Base-by-base conservation (phyloP, 164 flowering plant species). In the Santalum album region DNA sequence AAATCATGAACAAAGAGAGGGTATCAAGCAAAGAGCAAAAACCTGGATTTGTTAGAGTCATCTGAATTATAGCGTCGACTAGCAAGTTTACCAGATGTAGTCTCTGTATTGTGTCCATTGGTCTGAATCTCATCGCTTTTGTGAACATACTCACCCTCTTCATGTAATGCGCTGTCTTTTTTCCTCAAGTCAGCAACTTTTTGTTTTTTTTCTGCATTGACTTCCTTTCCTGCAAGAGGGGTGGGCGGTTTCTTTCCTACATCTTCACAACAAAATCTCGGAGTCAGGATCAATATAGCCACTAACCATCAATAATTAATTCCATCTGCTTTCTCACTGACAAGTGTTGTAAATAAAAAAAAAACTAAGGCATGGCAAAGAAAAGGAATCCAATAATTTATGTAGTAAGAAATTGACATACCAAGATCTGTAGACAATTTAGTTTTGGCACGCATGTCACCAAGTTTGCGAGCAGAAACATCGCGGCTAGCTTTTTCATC, bases 31-130 rank as follows among this genome's bases (percentile, higher is more conserved):
- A 56, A 56, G 9, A 54, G 44, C 24, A 29, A 24, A 62, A 60
- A 87, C 96, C 89, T 80, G 62, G 85, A 75, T 71, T 67, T 74
- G 61, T 57, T 58, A 9, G 71, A 54, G 60, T 62, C 51, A 63
- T 71, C 77, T 40, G 77, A 58, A 52, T 56, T 36, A 29, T 62
- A 39, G 11, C 45, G 43, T 14, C 56, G 58, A 43, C 53, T 64
- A 50, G 63, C 51, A 55, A 39, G 26, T 61, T 64, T 70, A 14
- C 34, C 58, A 34, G 57, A 47, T 65, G 64, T 67, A 16, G 29
- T 54, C 51, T 68, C 65, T 21, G 17, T 52, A 17, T 21, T 73
- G 62, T 69, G 58, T 18, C 80, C 83, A 64, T 78, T 78, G 48
- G 64, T 68, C 18, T 59, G 38, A 53, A 52, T 46, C 34, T 67